Evolutionary conservation across 192 early-diverging fungal genomes (phyloP), one percentile per base, ranked within the genome.

Genomic region (Coemansia nantahalensis): DNA sequence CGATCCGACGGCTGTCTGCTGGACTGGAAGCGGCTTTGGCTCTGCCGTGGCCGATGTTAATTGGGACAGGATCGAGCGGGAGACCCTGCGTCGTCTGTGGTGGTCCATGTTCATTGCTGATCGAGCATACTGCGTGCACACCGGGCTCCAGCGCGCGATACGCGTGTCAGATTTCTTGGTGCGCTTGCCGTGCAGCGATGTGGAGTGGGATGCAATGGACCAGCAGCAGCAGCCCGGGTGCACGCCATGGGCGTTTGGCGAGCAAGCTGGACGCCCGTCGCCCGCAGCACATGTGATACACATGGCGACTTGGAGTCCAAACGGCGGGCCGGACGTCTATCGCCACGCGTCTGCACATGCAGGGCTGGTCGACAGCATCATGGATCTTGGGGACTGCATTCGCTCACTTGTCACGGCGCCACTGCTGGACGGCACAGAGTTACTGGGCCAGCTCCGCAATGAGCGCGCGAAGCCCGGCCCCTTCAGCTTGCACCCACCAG

Each of bases 91-190:
- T 23, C 56, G 72, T 2, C 54, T 76, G 7, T 76, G 72, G 72
- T 76, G 72, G 72, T 47, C 66, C 9, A 54, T 65, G 72, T 76
- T 51, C 45, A 51, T 65, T n/a, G 30, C 68, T n/a, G 72, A 76
- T 35, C 65, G 65, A 37, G 55, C 57, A 48, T 57, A 47, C 32
- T 46, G 48, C 18, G 6, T 57, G 16, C 45, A 51, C 16, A 62
- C 66, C 30, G 72, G 65, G 11, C 41, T 48, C 28, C 66, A 61
- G 13, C 72, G 72, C 19, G 56, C 65, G 52, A 30, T 76, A 15
- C 53, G 51, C 14, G 51, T 54, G 21, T 52, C 56, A 2, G 48
- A 53, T 21, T 76, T 76, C 18, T 48, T 65, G 4, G 72, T 76
- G 13, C 60, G 65, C 13, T 54, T 76, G 34, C 72, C 72, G 7